phyloP scores from a whole-genome alignment of 495 filamentous ascomycete species.

The Talaromyces thailandensis region DNA sequence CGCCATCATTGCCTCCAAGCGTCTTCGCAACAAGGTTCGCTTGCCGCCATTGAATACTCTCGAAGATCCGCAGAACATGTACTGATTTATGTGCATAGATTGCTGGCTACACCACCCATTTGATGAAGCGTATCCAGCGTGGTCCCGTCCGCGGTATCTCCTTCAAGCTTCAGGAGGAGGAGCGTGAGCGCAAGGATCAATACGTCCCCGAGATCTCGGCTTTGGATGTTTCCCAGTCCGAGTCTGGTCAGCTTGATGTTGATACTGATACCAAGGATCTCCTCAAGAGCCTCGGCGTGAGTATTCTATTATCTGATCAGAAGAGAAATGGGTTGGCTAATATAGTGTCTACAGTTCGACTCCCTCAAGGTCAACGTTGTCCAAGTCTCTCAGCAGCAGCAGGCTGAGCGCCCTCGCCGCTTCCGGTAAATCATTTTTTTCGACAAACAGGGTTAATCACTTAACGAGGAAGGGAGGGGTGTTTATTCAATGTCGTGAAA shows the following conservation, averaged over 20 bases:
- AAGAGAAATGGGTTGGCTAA: neutral
- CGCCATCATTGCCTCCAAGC: conserved; percentile 96
- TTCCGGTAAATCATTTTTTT: conserved; percentile 32
- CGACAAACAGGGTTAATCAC: conserved; percentile 10
- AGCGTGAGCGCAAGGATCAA: conserved; percentile 99
- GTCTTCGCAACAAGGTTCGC: conserved; percentile 94
- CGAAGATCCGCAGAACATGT: neutral
- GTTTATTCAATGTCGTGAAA: conserved; percentile 16
- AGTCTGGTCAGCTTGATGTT: conserved; percentile 87
- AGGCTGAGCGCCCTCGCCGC: conserved; percentile 64
- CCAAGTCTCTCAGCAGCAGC: conserved; percentile 79
- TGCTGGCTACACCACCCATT: conserved; percentile 84
- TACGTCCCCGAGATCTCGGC: conserved; percentile 98
- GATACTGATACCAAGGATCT: conserved; percentile 97
- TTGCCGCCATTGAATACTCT: neutral
- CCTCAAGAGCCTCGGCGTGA: conserved; percentile 94
- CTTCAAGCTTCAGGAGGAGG: conserved; percentile 99
- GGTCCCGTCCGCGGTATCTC: conserved; percentile 99
- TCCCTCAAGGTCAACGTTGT: conserved; percentile 92
- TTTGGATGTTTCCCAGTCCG: conserved; percentile 90
- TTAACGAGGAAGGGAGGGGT: conserved; percentile 20
- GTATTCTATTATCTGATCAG: neutral
- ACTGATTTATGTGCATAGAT: conserved; percentile 48
- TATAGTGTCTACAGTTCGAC: conserved; percentile 62
- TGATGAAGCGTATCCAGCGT: conserved; percentile 99